Evolutionary conservation across 2,329 filamentous ascomycete genomes (phyloP).

Genomic region (Septoria petroselini): DNA sequence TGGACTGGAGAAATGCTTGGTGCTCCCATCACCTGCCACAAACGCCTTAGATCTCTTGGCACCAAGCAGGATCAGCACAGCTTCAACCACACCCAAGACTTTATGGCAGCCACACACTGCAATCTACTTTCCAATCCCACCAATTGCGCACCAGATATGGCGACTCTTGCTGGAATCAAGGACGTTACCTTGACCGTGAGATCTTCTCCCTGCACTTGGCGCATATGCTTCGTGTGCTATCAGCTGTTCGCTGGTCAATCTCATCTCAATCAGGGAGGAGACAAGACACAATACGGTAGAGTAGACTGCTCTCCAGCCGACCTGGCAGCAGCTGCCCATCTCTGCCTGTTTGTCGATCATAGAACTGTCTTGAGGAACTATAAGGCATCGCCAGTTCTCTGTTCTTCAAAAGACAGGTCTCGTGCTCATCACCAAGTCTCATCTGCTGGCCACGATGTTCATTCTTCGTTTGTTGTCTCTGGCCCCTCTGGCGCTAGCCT

Average conservation of each 20-base stretch:
- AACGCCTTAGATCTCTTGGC: conserved; percentile 10
- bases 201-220: conserved; percentile 4
- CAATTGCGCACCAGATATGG: neutral
- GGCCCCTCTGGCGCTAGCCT: conserved; percentile 18
- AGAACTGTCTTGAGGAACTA: neutral
- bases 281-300: conserved; percentile 10
- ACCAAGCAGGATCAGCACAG: conserved; percentile 5
- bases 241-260: conserved; percentile 10
- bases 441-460: conserved; percentile 10
- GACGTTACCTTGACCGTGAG: neutral
- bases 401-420: neutral
- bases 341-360: neutral
- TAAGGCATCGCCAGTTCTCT: neutral
- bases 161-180: conserved; percentile 2
- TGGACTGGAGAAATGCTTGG: conserved; percentile 12
- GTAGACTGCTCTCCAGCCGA: neutral
- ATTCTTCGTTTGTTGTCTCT: conserved; percentile 13
- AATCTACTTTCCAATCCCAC: conserved; percentile 1
- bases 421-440: neutral
- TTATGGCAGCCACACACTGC: neutral
- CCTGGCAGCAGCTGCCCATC: conserved; percentile 3
- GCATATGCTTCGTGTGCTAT: conserved; percentile 14
- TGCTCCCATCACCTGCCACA: conserved; percentile 11
- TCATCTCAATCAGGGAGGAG: conserved; percentile 13
- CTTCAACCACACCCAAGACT: conserved; percentile 1